Evolutionary conservation across 2,329 filamentous ascomycete genomes (phyloP), one percentile per base, ranked within the genome.

Genomic region (Xylaria sp.): DNA sequence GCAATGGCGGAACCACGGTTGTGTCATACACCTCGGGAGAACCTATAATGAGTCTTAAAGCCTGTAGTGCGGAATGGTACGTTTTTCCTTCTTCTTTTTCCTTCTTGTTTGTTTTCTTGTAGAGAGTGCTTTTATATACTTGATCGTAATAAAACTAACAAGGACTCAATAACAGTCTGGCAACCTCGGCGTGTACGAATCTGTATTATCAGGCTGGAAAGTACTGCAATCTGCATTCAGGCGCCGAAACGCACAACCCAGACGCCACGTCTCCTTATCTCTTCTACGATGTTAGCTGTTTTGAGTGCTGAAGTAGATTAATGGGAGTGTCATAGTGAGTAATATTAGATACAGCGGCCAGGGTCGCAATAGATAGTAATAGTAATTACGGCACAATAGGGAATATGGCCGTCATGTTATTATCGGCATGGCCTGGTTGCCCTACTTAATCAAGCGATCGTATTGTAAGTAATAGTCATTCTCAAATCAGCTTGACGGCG

Each of bases 171-270:
- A 12, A 60, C 25, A 65, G 63, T 37, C 6, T 65, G 55, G 23
- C 48, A 44, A 65, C 32, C 23, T 60, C 37, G 27, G 55, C 6
- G 1, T 65, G 63, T 47, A 65, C 63, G 37, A 65, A 65, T 54
- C 13, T 60, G 18, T 65, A 65, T 60, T 65, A 60, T 48, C 32
- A 65, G 63, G 63, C 58, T 12, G 50, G 57, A 48, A 55, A 54
- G 12, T 50, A 66, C 32, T 66, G 57, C 27, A 66, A 66, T 50
- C 54, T 61, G 21, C 47, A 66, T 16, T 55, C 48, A 2, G 63
- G 63, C 27, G 63, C 37, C 21, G 63, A 66, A 2, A 61, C 57
- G 10, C 63, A 66, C 29, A 66, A 66, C 13, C 57, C 63, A 0
- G 50, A 66, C 32, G 1, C 57, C 29, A 21, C 63, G 13, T 37